phyloP scores from a whole-genome alignment of 768 basidiomycete genomes.

The Chalciporus sphaerocephalus region DNA sequence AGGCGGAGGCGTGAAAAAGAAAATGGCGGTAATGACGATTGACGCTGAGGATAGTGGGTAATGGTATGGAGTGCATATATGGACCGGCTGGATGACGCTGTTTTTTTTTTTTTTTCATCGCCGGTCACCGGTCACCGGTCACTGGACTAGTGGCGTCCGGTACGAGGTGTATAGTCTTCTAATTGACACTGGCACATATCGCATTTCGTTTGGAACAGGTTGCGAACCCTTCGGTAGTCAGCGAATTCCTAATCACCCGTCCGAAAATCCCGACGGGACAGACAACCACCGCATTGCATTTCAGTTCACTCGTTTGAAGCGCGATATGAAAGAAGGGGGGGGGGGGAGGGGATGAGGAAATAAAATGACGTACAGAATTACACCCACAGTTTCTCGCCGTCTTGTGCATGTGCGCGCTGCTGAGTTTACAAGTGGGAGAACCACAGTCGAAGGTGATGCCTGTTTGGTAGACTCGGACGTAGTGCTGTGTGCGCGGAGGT shows the following conservation, averaged over 20 bases:
- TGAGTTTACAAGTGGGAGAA: constrained; percentile 46
- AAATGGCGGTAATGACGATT: too few species aligned
- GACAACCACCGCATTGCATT: too few species aligned
- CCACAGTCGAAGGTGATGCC: constrained; percentile 57
- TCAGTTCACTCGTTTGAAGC: too few species aligned
- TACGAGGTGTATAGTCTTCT: constrained; percentile 33
- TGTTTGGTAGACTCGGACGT: constrained; percentile 57
- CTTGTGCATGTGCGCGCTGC: constrained; percentile 55
- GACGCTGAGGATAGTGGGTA: too few species aligned
- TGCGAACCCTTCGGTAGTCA: constrained; percentile 55
- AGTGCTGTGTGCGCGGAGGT: constrained; percentile 46
- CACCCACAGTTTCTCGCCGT: constrained; percentile 57
- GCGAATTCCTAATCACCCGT: constrained; percentile 34
- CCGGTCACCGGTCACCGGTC: too few species aligned
- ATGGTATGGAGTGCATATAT: too few species aligned
- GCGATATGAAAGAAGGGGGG: neutral
- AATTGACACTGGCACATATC: constrained; percentile 58
- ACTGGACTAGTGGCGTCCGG: constrained; percentile 23
- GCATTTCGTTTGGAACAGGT: constrained; percentile 63
- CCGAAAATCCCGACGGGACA: too few species aligned
- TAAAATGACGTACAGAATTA: constrained; percentile 31
- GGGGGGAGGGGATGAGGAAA: neutral
- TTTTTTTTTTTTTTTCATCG: neutral
- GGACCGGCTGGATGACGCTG: neutral
- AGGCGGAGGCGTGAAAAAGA: neutral